Conservation (phyloP, 331 rosid species). For the Acacia concinna region DNA sequence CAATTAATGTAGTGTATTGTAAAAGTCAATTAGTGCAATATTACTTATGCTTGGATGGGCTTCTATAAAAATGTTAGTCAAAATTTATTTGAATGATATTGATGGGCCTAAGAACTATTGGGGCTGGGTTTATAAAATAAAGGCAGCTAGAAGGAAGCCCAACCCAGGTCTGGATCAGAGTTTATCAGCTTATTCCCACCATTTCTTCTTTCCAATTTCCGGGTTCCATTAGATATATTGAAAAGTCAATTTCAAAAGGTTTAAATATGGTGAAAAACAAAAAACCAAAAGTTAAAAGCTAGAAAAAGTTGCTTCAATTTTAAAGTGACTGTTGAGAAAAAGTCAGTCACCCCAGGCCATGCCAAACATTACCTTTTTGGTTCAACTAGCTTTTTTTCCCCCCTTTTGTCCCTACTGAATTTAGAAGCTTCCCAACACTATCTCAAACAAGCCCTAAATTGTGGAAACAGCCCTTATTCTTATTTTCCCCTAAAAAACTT, state of each 20-base stretch:
- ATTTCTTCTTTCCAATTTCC: no score
- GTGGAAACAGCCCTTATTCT: neutral
- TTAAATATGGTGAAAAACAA: neutral
- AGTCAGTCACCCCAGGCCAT: neutral
- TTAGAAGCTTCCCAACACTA: neutral
- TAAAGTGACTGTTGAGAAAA: neutral
- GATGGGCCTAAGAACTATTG: no score
- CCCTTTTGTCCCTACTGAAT: neutral
- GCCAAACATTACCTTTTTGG: no score
- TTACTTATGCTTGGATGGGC: neutral
- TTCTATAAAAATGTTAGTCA: no score
- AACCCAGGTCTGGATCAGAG: no score
- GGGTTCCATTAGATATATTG: no score
- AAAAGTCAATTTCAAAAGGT: neutral
- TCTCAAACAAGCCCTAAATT: neutral
- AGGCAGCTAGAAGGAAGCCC: no score
- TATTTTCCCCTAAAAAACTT: slow-evolving; percentile 4
- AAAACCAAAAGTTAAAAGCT: neutral
- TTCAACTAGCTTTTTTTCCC: neutral
- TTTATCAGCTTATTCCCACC: no score
- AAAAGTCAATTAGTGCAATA: neutral
- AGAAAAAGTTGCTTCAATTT: neutral
- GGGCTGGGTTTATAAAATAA: no score
- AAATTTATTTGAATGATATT: no score
- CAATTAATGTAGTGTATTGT: no score